Percentiles rank a stretch among this genome's conserved stretches.
Conservation (phyloP, 1,284 basidiomycete species). For the Malassezia obtusa region DNA sequence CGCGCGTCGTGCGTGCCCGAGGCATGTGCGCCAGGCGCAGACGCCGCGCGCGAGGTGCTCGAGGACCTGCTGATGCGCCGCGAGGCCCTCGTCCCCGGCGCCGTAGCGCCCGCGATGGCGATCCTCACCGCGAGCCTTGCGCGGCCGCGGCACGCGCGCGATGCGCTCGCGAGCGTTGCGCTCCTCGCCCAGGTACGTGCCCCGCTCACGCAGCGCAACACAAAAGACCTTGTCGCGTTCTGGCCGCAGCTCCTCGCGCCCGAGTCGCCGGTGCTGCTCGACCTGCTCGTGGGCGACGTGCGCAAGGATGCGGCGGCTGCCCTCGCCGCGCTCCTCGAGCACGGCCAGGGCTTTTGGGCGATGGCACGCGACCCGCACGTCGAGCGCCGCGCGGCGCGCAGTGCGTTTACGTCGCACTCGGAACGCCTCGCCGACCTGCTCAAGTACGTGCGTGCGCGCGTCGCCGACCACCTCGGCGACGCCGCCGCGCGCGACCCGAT, state of each 20-base stretch:
- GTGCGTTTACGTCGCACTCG: conserved; percentile 7
- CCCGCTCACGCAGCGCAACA: not conserved
- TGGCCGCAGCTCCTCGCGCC: not conserved
- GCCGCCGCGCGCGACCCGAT: not conserved
- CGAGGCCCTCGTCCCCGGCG: not conserved
- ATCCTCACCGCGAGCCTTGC: not conserved
- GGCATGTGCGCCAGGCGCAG: too few relatives aligned
- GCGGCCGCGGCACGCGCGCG: too few relatives aligned
- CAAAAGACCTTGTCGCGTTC: not conserved
- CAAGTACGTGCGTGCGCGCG: not conserved
- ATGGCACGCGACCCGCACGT: conserved; percentile 8
- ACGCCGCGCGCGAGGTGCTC: too few relatives aligned
- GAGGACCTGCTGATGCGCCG: too few relatives aligned
- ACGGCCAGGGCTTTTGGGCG: conserved; percentile 4
- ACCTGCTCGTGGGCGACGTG: not conserved
- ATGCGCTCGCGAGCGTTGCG: not conserved
- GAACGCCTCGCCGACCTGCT: conserved; percentile 6
- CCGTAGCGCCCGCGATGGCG: not conserved
- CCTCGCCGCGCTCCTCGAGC: not conserved
- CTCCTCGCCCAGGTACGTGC: not conserved
- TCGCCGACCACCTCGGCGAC: not conserved
- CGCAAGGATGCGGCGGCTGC: not conserved
- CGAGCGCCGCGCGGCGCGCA: not conserved
- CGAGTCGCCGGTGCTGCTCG: not conserved
- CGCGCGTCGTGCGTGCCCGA: too few relatives aligned